Base-by-base conservation (phyloP, 495 filamentous ascomycete species). In the Sordaria brevicollis region DNA sequence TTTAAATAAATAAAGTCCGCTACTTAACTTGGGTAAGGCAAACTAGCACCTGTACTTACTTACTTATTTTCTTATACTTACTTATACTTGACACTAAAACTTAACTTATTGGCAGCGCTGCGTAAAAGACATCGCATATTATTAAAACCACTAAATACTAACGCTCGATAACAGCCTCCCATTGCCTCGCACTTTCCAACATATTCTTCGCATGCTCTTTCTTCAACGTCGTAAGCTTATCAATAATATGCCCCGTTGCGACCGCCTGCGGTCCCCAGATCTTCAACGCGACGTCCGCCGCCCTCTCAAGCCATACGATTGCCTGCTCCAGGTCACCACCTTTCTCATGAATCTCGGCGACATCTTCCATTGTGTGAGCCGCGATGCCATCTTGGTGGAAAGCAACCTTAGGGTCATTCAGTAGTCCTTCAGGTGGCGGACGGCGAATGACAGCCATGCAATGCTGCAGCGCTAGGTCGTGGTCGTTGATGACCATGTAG, bases 281-380 rank as follows among this genome's bases (percentile, higher is more conserved):
- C 5, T 65, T 65, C 19, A 77, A 43, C 0, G 75, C 77, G 37
- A 78, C 74, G 25, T 71, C 66, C 13, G 74, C 72, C 3, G 77
- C 77, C 10, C 74, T 71, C 54, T 78, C 75, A 21, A 78, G 39
- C 75, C 77, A 78, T 33, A 68, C 65, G 13, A 78, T 73, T 19
- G 72, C 72, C 41, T 72, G 70, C 19, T 74, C 74, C 25, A 78
- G 5, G 15, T 77, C 75, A 3, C 77, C 77, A 19, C 70, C 72
- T 10, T 72, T 74, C 66, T 78, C 75, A 25, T 77, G 65, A 17
- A 77, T 78, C 69, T 78, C 75, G 3, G 77, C 75, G 71, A 78
- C 76, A 65, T 78, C 75, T 37, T 78, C 77, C 76, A 78, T 78
- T 10, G 75, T 70, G 67, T 76, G 75, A 6, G 76, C 77, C 8